Evolutionary conservation across 2,329 filamentous ascomycete genomes (phyloP), one percentile per base, ranked within the genome.

Genomic region (Herpotrichia juniperi): DNA sequence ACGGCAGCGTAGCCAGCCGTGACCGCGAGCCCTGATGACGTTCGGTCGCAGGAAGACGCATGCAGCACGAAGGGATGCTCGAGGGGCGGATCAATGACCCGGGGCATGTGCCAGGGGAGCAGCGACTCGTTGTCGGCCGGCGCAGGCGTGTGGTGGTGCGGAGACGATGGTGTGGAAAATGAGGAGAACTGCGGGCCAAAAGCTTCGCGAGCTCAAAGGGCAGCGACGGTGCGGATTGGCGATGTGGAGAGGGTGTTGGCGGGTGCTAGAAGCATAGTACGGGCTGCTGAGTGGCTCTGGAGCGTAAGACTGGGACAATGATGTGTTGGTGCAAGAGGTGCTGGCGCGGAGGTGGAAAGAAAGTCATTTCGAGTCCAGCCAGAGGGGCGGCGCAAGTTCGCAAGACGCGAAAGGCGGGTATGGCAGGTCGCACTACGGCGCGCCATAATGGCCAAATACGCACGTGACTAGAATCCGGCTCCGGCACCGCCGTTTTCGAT

Each of bases 131-230:
- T 40, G 32, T 53, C 43, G 46, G 48, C 48, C 52, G 53, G 48
- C 56, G 60, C 52, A 48, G 52, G 56, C 47, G 55, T 50, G 57
- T 53, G 56, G 44, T 53, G 55, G 59, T 62, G 67, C 58, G 59
- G 56, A 56, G 59, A 30, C 51, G 54, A 67, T 54, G 62, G 62
- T 61, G 66, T 54, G 59, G 62, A 57, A 57, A 64, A 57, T 64
- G 68, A 66, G 69, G 66, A 69, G 69, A 40, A 66, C 57, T 56
- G 67, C 67, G 64, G 65, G 68, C 66, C 67, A 69, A 69, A 71
- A 68, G 67, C 64, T 68, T 59, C 53, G 54, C 55, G 61, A 71
- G 69, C 68, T 71, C 59, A 73, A 57, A 73, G 70, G 47, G 59
- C 61, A 59, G 53, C 54, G 57, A 59, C 57, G 49, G 57, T 57